These are phyloP conservation scores for Parascedosporium putredinis DNA, from an alignment of 2,329 filamentous ascomycete genomes.

Conservation along the genomic window DNA sequence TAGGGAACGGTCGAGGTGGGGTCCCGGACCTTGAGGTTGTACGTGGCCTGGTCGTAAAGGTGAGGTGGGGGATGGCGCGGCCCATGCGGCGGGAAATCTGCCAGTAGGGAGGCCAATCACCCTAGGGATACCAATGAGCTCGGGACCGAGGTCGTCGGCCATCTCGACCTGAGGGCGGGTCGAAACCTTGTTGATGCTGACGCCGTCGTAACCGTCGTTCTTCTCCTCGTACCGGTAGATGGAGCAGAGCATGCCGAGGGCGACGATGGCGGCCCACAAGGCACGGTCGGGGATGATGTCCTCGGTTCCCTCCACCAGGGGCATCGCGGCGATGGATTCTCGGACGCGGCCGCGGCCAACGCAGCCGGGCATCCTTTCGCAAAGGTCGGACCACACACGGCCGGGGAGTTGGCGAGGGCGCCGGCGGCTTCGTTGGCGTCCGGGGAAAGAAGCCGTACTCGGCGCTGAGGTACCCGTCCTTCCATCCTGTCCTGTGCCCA, in stretches of 20 bases:
- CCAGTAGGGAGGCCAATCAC: constrained; percentile 39
- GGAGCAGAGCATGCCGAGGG: constrained; percentile 40
- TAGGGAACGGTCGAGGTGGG: constrained; percentile 38
- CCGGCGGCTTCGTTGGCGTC: constrained; percentile 38
- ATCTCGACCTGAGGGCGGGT: constrained; percentile 28
- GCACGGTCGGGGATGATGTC: constrained; percentile 40
- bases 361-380: constrained; percentile 42
- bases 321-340: constrained; percentile 36
- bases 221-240: constrained; percentile 43
- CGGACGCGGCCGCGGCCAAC: constrained; percentile 38
- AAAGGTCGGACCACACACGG: constrained; percentile 43
- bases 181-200: constrained; percentile 23
- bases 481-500: constrained; percentile 39
- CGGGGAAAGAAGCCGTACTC: constrained; percentile 42
- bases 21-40: constrained; percentile 40
- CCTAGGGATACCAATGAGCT: constrained; percentile 36
- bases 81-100: constrained; percentile 41
- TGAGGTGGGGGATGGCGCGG: constrained; percentile 39
- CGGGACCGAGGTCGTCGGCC: constrained; percentile 40
- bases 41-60: constrained; percentile 44
- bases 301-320: constrained; percentile 36
- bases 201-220: constrained; percentile 40
- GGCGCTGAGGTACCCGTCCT: constrained; percentile 39
- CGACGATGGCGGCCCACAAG: constrained; percentile 41
- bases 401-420: constrained; percentile 37